Conservation (phyloP, 805 yeast species). For the Saturnispora dispora region DNA sequence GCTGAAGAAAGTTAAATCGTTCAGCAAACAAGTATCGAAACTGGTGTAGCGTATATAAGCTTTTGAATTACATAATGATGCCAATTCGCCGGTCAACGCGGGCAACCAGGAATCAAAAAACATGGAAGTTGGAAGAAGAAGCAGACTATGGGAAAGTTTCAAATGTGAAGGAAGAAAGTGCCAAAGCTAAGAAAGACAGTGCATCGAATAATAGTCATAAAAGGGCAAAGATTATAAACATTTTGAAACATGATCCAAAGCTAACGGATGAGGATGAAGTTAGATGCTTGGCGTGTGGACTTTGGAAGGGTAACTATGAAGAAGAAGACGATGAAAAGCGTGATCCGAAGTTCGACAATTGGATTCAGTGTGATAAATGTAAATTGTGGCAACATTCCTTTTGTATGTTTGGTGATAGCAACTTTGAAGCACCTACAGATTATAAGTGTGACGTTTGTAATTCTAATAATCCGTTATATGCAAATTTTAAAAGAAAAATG, state of each 20-base stretch:
- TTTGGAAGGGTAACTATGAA: conserved; percentile 48
- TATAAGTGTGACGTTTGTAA: conserved; percentile 51
- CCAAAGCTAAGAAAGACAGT: not conserved
- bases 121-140: conserved; percentile 15
- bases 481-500: conserved; percentile 26
- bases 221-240: not conserved
- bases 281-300: conserved; percentile 53
- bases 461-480: conserved; percentile 27
- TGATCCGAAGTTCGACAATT: conserved; percentile 32
- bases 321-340: conserved; percentile 39
- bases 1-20: not conserved
- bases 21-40: not conserved
- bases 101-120: conserved; percentile 29
- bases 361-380: conserved; percentile 62
- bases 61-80: not conserved
- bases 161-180: not conserved
- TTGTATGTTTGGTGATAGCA: conserved; percentile 45
- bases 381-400: conserved; percentile 63
- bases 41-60: not conserved
- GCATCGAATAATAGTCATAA: not conserved
- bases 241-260: conserved; percentile 16
- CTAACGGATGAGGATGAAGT: conserved; percentile 33
- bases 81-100: conserved; percentile 31
- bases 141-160: not conserved
- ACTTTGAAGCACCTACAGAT: conserved; percentile 33